Conservation (phyloP, 345 rosid species). For the Salix dunnii region DNA sequence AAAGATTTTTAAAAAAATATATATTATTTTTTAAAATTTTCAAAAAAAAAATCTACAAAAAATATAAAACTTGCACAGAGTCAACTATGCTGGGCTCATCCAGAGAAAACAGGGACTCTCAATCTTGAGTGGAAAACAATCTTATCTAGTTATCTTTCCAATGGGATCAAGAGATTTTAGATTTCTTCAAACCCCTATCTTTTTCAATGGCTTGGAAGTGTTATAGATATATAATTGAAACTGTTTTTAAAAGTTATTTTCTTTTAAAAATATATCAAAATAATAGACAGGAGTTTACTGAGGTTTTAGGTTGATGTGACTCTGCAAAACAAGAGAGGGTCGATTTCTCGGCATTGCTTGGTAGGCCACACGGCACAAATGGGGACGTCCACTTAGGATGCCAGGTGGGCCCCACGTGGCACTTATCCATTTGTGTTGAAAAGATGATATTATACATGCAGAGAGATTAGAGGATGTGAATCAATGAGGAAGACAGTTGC, state of each 20-base stretch:
- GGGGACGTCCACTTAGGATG: slow-evolving; percentile 30
- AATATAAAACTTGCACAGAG: no score
- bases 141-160: slow-evolving; percentile 41
- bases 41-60: no score
- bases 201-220: background rate
- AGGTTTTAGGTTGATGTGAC: slow-evolving; percentile 13
- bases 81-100: no score
- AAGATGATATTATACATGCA: background rate
- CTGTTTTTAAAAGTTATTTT: no score
- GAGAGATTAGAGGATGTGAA: slow-evolving; percentile 11
- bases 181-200: slow-evolving; percentile 17
- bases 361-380: slow-evolving; percentile 6
- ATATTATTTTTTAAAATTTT: no score
- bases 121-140: slow-evolving; percentile 9
- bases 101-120: no score
- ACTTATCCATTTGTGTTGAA: slow-evolving; percentile 39
- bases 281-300: background rate
- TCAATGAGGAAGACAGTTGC: slow-evolving; percentile 6
- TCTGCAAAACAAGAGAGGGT: slow-evolving; percentile 13
- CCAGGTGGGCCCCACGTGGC: slow-evolving; percentile 43
- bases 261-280: no score
- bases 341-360: slow-evolving; percentile 22
- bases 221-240: no score
- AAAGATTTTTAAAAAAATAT: no score
- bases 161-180: slow-evolving; percentile 20